These are phyloP conservation scores for Xanthoceras sorbifolium DNA, from an alignment of 345 rosid species.

Conservation along the genomic window DNA sequence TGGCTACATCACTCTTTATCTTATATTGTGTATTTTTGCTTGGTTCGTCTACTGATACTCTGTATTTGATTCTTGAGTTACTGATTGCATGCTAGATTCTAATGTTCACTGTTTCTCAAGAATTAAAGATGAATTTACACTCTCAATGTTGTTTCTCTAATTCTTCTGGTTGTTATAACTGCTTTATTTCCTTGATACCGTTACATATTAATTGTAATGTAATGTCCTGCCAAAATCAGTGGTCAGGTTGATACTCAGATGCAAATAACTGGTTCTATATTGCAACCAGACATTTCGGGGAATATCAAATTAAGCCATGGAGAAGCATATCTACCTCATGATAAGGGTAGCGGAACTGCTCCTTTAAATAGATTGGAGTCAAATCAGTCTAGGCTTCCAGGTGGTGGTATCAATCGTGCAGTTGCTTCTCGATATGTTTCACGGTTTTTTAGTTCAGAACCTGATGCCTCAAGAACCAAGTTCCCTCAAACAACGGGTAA, in stretches of 20 bases:
- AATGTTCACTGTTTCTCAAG: slow-evolving; percentile 2
- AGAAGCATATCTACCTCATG: slow-evolving; percentile 98
- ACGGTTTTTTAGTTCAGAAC: slow-evolving; percentile 72
- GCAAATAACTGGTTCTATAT: slow-evolving; percentile 88
- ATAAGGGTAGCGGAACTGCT: slow-evolving; percentile 80
- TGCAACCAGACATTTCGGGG: slow-evolving; percentile 96
- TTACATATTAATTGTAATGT: not conserved
- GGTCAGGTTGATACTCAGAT: slow-evolving; percentile 96
- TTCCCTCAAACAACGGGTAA: slow-evolving; percentile 68
- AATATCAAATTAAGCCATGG: slow-evolving; percentile 92
- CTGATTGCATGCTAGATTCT: slow-evolving; percentile 6
- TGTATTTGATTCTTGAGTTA: slow-evolving; percentile 1
- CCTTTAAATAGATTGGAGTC: slow-evolving; percentile 73
- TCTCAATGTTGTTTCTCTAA: not conserved
- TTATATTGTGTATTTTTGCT: slow-evolving; percentile 1
- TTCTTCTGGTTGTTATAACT: not conserved
- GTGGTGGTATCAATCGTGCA: slow-evolving; percentile 66
- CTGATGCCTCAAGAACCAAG: slow-evolving; percentile 58
- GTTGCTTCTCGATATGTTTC: slow-evolving; percentile 90
- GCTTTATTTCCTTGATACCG: not conserved
- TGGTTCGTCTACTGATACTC: not conserved
- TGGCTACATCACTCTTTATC: not conserved
- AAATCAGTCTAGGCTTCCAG: slow-evolving; percentile 67
- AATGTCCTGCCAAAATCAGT: slow-evolving; percentile 47
- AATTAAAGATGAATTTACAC: not conserved